Base-by-base conservation (phyloP, 179 eudicot species). In the Actinidia arguta region DNA sequence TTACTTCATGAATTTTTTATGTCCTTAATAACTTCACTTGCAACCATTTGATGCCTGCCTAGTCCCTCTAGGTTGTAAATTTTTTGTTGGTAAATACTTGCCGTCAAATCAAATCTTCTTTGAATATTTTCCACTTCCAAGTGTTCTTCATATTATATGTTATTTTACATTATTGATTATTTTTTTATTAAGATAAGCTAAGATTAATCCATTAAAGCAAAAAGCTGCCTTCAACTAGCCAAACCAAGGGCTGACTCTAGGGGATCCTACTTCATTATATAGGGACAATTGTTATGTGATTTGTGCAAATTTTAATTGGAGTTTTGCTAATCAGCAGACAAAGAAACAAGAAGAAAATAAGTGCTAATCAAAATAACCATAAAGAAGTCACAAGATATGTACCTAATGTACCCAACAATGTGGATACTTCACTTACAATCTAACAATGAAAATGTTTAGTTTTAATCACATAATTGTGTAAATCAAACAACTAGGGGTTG, bases 71-170 rank as follows among this genome's bases (percentile, higher is more conserved):
- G 46, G 68, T 44, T 78, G 69, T 62, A 55, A 22, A 46, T 25
- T 18, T 64, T 59, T 75, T 24, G 16, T 13, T 24, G 58, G 81
- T 25, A 64, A 31, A 46, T 63, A 27, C 25, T 48, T 78, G 71
- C 47, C 73, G 25, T 64, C 73, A 78, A 64, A 63, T 64, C 62
- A 64, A 48, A 78, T 78, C 81, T 64, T 78, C 58, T 66, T 64
- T 46, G 66, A 48, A 78, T 73, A 78, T 78, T 78, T 50, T 62
- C 73, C 81, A 64, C 81, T 78, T 66, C 20, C 73, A 48, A 47
- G 17, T 50, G 61, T 66, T 66, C 44, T 47, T 27, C 1, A 39
- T 42, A 39, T 4, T 39, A 39, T 39, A 39, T 59, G 10, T 20
- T 22, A 76, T 76, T 4, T 42, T 22, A 20, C 51, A 55, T 36